Evolutionary conservation across 768 basidiomycete species (phyloP).

Genomic region (Panaeolus papilionaceus): DNA sequence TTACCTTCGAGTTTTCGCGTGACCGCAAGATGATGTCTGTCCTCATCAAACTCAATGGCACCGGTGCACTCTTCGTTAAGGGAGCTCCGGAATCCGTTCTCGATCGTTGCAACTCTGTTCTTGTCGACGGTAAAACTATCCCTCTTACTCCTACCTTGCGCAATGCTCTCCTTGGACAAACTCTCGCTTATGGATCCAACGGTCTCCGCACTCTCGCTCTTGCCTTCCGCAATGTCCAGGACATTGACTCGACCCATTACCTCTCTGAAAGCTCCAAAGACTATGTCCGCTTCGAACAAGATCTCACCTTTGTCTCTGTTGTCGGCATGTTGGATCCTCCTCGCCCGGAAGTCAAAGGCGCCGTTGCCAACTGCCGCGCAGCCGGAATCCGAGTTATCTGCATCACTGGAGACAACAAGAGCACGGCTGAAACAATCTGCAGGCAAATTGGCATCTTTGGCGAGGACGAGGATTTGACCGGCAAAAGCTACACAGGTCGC

Average conservation of each 20-base stretch:
- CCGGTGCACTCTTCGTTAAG: conserved; percentile 89
- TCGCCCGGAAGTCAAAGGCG: conserved; percentile 87
- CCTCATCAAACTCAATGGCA: conserved; percentile 71
- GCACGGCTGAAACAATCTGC: conserved; percentile 97
- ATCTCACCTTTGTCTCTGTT: conserved; percentile 93
- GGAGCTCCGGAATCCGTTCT: conserved; percentile 96
- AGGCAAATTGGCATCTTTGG: conserved; percentile 94
- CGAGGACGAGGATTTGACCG: conserved; percentile 85
- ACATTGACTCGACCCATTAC: conserved; percentile 84
- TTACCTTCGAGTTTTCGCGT: conserved; percentile 97
- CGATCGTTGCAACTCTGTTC: conserved; percentile 81
- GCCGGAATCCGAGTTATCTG: conserved; percentile 97
- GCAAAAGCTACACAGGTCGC: conserved; percentile 94
- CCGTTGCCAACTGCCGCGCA: conserved; percentile 88
- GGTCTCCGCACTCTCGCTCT: conserved; percentile 93
- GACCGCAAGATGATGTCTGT: conserved; percentile 99
- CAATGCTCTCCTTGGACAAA: conserved; percentile 63
- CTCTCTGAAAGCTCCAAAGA: conserved; percentile 78
- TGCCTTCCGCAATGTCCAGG: conserved; percentile 81
- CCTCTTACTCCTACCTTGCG: conserved; percentile 72
- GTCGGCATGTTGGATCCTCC: conserved; percentile 99
- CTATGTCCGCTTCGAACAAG: conserved; percentile 89
- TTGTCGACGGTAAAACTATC: conserved; percentile 66
- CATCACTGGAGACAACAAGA: conserved; percentile 98
- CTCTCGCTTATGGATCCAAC: conserved; percentile 73